These are phyloP conservation scores for Fusarium pseudoanthophilum DNA, from an alignment of 2,329 filamentous ascomycete genomes.

Conservation along the genomic window DNA sequence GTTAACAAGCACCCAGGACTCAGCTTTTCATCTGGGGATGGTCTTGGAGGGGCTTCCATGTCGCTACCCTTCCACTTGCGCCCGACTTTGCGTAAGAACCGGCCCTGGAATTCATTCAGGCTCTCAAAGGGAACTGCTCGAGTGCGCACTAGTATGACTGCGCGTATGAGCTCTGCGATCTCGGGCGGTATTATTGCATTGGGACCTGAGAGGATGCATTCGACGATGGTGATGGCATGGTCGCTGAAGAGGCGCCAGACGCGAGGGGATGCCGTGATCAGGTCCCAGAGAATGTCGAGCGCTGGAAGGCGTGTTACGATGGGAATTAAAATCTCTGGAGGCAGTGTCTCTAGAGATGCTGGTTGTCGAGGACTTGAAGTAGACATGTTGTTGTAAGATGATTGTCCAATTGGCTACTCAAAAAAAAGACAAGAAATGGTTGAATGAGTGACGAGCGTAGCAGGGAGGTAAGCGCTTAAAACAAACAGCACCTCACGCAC, in stretches of 20 bases:
- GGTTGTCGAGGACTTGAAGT: neutral
- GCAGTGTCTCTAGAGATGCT: slow-evolving; percentile 17
- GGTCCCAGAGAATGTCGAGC: slow-evolving; percentile 29
- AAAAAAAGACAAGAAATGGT: neutral
- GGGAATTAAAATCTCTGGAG: slow-evolving; percentile 17
- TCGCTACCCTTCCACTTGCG: no score
- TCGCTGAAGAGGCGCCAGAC: slow-evolving; percentile 17
- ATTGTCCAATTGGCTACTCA: neutral
- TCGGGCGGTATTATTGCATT: slow-evolving; percentile 8
- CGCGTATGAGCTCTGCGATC: slow-evolving; percentile 8
- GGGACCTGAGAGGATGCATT: slow-evolving; percentile 18
- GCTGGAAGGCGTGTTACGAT: slow-evolving; percentile 18
- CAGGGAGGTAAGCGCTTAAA: neutral
- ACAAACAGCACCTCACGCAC: neutral
- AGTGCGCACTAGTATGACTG: slow-evolving; percentile 14
- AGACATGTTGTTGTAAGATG: neutral
- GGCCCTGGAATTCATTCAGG: neutral
- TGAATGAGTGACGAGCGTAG: neutral
- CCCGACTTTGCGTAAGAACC: neutral
- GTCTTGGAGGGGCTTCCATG: no score
- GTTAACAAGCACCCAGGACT: neutral
- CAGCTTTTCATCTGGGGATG: no score
- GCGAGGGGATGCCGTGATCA: slow-evolving; percentile 21
- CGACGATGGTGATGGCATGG: slow-evolving; percentile 3
- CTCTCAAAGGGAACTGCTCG: slow-evolving; percentile 14